Conservation (phyloP, 805 yeast species). For the Metschnikowia noctiluminum region DNA sequence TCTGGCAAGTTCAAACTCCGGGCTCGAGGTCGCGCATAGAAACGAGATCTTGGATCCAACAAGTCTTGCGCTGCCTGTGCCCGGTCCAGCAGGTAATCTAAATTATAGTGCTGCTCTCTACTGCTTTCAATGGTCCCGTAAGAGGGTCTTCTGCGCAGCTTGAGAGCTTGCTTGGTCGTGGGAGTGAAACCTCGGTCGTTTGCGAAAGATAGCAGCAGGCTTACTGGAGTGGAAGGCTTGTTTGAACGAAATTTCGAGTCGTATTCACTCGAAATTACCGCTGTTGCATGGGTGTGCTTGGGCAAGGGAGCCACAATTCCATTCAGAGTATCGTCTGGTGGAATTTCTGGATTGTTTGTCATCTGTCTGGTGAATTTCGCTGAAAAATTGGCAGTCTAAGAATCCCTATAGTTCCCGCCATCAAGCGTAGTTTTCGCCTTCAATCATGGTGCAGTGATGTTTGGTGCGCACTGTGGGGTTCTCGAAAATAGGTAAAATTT, state of each 20-base stretch:
- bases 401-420: not conserved
- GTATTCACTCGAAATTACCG: not conserved
- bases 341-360: not conserved
- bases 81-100: conserved; percentile 50
- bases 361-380: not conserved
- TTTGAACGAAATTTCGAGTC: not conserved
- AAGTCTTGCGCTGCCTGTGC: conserved; percentile 26
- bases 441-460: not conserved
- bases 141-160: conserved; percentile 26
- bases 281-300: conserved; percentile 1
- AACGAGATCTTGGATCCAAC: conserved; percentile 36
- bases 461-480: not conserved
- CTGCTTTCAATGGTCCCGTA: conserved; percentile 28
- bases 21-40: conserved; percentile 35
- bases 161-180: conserved; percentile 13
- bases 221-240: not conserved
- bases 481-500: too few species aligned
- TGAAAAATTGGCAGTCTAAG: not conserved
- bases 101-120: conserved; percentile 38
- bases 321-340: not conserved
- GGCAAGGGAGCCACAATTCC: not conserved
- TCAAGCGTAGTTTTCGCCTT: not conserved
- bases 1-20: conserved; percentile 41
- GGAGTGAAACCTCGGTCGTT: conserved; percentile 20
- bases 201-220: not conserved